Evolutionary conservation across 1,284 basidiomycete species (phyloP).

Genomic region (Tausonia pullulans): DNA sequence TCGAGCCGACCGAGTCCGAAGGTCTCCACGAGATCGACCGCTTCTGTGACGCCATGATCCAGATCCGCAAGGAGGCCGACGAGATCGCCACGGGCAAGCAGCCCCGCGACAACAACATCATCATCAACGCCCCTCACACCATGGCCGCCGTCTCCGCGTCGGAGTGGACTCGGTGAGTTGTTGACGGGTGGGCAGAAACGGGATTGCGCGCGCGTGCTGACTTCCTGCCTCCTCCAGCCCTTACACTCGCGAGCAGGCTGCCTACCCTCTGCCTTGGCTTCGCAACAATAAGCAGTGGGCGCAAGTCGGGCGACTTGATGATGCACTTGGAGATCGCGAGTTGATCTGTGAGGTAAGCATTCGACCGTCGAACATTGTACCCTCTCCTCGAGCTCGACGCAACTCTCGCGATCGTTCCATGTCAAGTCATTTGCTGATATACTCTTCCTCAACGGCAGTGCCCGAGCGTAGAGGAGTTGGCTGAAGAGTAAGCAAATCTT

Average conservation of each 20-base stretch:
- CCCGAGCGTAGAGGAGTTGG: conserved; percentile 67
- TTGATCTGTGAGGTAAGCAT: no score
- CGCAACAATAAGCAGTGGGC: conserved; percentile 89
- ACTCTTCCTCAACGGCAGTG: conserved; percentile 59
- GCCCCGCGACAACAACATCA: conserved; percentile 73
- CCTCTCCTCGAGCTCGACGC: conserved; percentile 36
- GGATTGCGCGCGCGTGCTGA: neutral
- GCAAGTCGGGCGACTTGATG: conserved; percentile 75
- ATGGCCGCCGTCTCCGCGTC: conserved; percentile 60
- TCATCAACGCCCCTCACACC: conserved; percentile 91
- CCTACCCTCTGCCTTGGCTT: conserved; percentile 68
- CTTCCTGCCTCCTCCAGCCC: conserved; percentile 41
- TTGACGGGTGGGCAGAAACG: conserved; percentile 22
- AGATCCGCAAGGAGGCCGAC: conserved; percentile 82
- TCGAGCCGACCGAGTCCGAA: conserved; percentile 20
- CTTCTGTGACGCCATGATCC: conserved; percentile 94
- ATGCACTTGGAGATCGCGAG: conserved; percentile 35
- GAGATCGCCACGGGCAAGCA: conserved; percentile 77
- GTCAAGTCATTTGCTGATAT: neutral
- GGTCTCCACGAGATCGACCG: conserved; percentile 32
- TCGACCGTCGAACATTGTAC: no score
- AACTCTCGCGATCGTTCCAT: conserved; percentile 15
- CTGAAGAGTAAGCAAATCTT: neutral
- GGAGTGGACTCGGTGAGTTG: conserved; percentile 63
- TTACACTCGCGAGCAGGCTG: conserved; percentile 74